Conservation (phyloP, 106 monocot species). For the Triglochin maritima region DNA sequence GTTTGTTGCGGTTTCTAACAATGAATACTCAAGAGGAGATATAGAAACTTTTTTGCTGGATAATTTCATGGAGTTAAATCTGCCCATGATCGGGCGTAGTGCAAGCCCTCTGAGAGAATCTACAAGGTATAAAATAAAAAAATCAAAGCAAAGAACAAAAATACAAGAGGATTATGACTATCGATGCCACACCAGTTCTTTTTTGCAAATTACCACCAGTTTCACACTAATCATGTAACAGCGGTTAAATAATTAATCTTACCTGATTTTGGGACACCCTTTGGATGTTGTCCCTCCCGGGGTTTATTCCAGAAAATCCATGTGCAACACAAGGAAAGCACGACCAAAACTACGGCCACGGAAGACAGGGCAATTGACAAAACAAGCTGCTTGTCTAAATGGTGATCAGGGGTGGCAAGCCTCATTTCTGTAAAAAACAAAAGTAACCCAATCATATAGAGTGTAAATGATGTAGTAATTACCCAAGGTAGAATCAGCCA, state of each 20-base stretch:
- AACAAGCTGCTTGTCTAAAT: constrained; percentile 23
- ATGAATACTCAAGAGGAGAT: constrained; percentile 44
- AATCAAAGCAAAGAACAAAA: background rate
- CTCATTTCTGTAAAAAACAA: constrained; percentile 23
- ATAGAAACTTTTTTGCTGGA: constrained; percentile 33
- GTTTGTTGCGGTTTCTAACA: constrained; percentile 47
- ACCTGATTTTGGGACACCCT: constrained; percentile 25
- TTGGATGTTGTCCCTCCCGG: constrained; percentile 6
- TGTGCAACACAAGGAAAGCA: constrained; percentile 10
- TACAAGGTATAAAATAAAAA: constrained; percentile 4
- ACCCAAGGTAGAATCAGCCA: background rate
- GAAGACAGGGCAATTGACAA: constrained; percentile 20
- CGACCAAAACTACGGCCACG: constrained; percentile 10
- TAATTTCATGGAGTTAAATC: constrained; percentile 52
- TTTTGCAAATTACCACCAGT: background rate
- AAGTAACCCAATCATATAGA: background rate
- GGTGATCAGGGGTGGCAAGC: constrained; percentile 5
- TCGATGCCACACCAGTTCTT: background rate
- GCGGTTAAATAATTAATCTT: background rate
- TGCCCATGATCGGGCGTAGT: constrained; percentile 40
- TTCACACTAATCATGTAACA: background rate
- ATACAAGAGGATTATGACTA: background rate
- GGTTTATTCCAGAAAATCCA: constrained; percentile 23
- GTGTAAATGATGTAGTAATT: background rate
- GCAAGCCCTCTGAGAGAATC: constrained; percentile 31